These are phyloP conservation scores for Diplodia sapinea DNA, from an alignment of 2,329 filamentous ascomycete genomes.

Conservation along the genomic window DNA sequence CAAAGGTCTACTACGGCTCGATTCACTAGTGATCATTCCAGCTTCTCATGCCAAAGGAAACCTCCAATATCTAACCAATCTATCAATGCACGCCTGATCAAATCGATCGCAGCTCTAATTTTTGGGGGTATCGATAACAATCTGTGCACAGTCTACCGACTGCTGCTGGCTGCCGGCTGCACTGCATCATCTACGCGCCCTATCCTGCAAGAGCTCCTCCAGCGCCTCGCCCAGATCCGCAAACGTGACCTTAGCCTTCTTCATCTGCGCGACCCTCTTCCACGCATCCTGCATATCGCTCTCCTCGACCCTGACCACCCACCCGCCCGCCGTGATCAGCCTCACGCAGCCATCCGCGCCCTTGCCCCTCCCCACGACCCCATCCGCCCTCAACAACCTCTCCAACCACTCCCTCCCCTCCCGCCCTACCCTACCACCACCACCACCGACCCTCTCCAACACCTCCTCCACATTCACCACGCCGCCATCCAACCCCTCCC, in stretches of 20 bases:
- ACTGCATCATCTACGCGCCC: background rate
- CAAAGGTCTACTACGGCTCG: background rate
- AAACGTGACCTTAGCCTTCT: constrained; percentile 42
- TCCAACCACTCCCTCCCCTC: constrained; percentile 49
- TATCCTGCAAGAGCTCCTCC: constrained; percentile 38
- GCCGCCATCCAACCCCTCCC: constrained; percentile 36
- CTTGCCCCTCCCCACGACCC: constrained; percentile 43
- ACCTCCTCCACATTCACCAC: constrained; percentile 49
- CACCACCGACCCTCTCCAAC: constrained; percentile 49
- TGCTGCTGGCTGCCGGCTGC: too few species aligned
- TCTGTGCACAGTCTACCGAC: background rate
- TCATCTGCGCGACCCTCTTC: constrained; percentile 40
- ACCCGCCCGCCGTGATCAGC: constrained; percentile 52
- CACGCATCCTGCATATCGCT: constrained; percentile 51
- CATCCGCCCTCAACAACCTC: constrained; percentile 50
- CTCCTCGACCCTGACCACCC: constrained; percentile 50
- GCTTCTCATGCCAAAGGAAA: background rate
- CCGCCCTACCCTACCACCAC: constrained; percentile 36
- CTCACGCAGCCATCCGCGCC: constrained; percentile 40
- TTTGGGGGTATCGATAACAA: constrained; percentile 33
- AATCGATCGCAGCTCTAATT: background rate
- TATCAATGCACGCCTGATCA: background rate
- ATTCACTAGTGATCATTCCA: too few species aligned
- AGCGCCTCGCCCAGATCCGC: constrained; percentile 48
- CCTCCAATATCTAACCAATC: constrained; percentile 6